Percentiles rank a stretch among this genome's conserved stretches.
These are phyloP conservation scores for Hypomontagnella submonticulosa DNA, from an alignment of 495 filamentous ascomycete genomes.

Conservation along the genomic window DNA sequence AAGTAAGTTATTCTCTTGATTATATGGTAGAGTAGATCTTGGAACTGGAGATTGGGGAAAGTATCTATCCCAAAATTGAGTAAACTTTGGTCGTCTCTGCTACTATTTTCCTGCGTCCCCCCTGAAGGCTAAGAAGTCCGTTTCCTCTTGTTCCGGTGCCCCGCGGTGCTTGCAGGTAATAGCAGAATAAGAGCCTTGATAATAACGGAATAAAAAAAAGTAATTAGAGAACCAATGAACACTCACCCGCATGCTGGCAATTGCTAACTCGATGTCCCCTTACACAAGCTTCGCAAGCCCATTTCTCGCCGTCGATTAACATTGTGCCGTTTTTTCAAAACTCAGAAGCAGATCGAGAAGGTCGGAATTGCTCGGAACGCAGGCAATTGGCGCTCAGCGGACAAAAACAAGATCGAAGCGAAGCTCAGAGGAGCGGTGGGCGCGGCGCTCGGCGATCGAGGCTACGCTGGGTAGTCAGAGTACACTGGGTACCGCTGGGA, in stretches of 20 bases:
- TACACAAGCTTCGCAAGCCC: conserved; percentile 92
- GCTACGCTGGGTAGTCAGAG: conserved; percentile 38
- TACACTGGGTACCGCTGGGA: conserved; percentile 11
- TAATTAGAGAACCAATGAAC: conserved; percentile 9
- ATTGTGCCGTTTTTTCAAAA: conserved; percentile 55
- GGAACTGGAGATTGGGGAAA: conserved; percentile 16
- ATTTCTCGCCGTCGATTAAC: conserved; percentile 91
- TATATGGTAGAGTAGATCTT: conserved; percentile 5
- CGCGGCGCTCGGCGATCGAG: conserved; percentile 58
- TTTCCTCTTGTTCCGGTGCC: conserved; percentile 41
- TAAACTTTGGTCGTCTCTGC: not conserved
- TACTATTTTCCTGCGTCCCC: not conserved
- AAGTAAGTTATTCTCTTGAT: conserved; percentile 35
- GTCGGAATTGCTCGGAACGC: conserved; percentile 23
- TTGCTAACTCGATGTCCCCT: conserved; percentile 93
- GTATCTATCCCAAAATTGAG: not conserved
- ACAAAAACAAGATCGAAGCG: conserved; percentile 18
- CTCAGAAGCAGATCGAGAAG: conserved; percentile 6
- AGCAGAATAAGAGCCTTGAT: conserved; percentile 20
- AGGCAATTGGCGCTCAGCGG: conserved; percentile 22
- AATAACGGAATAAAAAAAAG: conserved; percentile 28
- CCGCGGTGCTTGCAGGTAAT: conserved; percentile 45
- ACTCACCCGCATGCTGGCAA: conserved; percentile 89
- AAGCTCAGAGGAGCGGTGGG: conserved; percentile 40
- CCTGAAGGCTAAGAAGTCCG: conserved; percentile 14